phyloP scores from a whole-genome alignment of 768 basidiomycete species.

The Trametes maxima region DNA sequence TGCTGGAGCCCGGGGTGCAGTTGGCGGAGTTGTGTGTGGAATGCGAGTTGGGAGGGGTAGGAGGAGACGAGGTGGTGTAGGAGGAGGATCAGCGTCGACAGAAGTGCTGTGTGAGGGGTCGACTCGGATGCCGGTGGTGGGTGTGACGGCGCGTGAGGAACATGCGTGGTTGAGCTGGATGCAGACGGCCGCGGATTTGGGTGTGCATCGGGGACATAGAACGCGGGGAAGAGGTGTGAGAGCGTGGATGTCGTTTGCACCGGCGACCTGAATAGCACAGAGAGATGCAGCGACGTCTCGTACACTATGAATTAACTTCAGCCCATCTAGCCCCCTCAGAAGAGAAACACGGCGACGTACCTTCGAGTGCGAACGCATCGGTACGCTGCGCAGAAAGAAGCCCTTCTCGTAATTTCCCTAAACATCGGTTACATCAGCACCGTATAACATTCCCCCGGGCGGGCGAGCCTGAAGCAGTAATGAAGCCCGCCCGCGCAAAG shows the following conservation, averaged over 20 bases:
- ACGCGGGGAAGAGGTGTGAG: slow-evolving; percentile 55
- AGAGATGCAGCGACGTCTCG: slow-evolving; percentile 70
- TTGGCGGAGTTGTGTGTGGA: slow-evolving; percentile 46
- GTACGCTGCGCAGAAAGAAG: slow-evolving; percentile 59
- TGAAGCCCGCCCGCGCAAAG: not conserved
- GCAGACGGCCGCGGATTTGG: not conserved
- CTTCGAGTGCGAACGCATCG: slow-evolving; percentile 70
- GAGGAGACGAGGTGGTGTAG: slow-evolving; percentile 57
- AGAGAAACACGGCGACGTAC: slow-evolving; percentile 38
- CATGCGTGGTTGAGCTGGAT: not conserved
- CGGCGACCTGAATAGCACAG: slow-evolving; percentile 61
- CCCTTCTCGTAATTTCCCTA: slow-evolving; percentile 80
- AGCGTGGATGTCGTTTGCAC: slow-evolving; percentile 65
- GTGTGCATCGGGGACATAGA: slow-evolving; percentile 39
- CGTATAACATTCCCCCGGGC: not conserved
- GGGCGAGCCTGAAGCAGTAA: not conserved
- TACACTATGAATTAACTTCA: slow-evolving; percentile 51
- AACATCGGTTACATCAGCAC: slow-evolving; percentile 1
- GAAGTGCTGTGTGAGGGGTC: not conserved
- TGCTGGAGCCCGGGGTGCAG: slow-evolving; percentile 41
- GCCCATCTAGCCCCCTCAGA: not conserved
- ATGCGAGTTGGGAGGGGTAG: slow-evolving; percentile 69
- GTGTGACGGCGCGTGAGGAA: not conserved
- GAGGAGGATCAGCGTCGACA: slow-evolving; percentile 47
- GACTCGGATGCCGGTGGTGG: not conserved